These are phyloP conservation scores for Leptographium procerum DNA, from an alignment of 2,329 filamentous ascomycete genomes.

Conservation along the genomic window DNA sequence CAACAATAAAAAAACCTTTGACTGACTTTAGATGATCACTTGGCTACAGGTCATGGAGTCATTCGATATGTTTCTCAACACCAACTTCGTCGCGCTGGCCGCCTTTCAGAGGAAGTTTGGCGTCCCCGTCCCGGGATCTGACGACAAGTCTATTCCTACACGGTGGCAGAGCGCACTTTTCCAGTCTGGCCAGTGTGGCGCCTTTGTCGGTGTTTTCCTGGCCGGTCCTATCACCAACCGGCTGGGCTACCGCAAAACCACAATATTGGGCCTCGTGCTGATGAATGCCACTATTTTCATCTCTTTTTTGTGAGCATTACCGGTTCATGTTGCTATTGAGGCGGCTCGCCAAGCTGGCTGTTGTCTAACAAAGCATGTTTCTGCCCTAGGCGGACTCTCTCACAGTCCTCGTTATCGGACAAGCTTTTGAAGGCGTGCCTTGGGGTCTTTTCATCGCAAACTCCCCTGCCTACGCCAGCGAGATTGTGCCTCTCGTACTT, in stretches of 20 bases:
- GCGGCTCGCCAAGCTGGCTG: too few relatives aligned
- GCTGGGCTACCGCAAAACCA: slow-evolving; percentile 49
- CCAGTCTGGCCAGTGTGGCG: slow-evolving; percentile 43
- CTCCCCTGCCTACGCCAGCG: slow-evolving; percentile 49
- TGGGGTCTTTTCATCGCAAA: slow-evolving; percentile 59
- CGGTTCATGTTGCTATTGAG: too few relatives aligned
- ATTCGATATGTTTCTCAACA: slow-evolving; percentile 50
- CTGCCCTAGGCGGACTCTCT: background rate
- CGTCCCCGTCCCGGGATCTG: slow-evolving; percentile 18
- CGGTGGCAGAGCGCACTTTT: slow-evolving; percentile 49
- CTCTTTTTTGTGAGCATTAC: slow-evolving; percentile 31
- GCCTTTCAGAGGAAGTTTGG: slow-evolving; percentile 37
- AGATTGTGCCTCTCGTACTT: slow-evolving; percentile 48
- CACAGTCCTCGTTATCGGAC: slow-evolving; percentile 34
- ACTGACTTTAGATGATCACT: too few relatives aligned
- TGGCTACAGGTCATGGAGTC: slow-evolving; percentile 53
- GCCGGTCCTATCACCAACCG: slow-evolving; percentile 47
- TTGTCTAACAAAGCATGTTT: background rate
- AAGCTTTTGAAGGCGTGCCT: slow-evolving; percentile 50
- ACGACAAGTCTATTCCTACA: slow-evolving; percentile 30
- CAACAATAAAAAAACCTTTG: too few relatives aligned
- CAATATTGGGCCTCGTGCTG: slow-evolving; percentile 39
- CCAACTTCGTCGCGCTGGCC: slow-evolving; percentile 43
- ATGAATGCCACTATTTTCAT: slow-evolving; percentile 48
- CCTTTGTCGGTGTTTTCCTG: slow-evolving; percentile 46